Conservation (phyloP, 106 monocot genomes). For the Hemerocallis citrina region DNA sequence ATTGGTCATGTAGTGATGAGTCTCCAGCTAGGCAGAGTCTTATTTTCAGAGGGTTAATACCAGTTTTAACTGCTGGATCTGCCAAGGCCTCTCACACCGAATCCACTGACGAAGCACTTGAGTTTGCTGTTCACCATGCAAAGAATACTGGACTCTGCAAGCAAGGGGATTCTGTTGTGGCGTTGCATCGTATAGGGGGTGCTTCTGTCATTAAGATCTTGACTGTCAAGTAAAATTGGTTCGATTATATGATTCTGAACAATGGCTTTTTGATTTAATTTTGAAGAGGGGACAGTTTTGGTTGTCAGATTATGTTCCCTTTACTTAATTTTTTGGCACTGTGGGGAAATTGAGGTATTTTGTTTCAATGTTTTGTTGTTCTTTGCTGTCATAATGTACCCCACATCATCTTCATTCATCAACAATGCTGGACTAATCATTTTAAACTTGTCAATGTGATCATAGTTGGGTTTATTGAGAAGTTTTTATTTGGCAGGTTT, state of each 20-base stretch:
- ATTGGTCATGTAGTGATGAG: slow-evolving; percentile 65
- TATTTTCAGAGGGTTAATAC: slow-evolving; percentile 60
- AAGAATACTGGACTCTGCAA: slow-evolving; percentile 44
- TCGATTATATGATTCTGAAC: background rate
- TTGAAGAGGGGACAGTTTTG: slow-evolving; percentile 3
- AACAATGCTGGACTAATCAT: no score
- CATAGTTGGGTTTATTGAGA: no score
- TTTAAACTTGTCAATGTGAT: no score
- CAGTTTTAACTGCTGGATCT: slow-evolving; percentile 42
- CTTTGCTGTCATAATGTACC: no score
- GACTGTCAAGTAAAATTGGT: slow-evolving; percentile 28
- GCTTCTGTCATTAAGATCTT: slow-evolving; percentile 69
- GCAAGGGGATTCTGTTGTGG: slow-evolving; percentile 60
- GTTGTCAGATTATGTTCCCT: background rate
- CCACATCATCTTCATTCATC: no score
- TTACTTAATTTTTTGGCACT: no score
- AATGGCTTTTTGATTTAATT: background rate
- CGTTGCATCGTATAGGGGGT: slow-evolving; percentile 46
- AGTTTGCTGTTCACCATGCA: slow-evolving; percentile 36
- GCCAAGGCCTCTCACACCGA: slow-evolving; percentile 55
- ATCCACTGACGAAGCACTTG: slow-evolving; percentile 57
- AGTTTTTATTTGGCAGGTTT: no score
- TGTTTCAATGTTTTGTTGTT: no score
- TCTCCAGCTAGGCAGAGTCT: slow-evolving; percentile 57
- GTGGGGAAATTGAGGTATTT: no score